Evolutionary conservation across 768 basidiomycete species (phyloP).

Genomic region (Trametes cingulata): DNA sequence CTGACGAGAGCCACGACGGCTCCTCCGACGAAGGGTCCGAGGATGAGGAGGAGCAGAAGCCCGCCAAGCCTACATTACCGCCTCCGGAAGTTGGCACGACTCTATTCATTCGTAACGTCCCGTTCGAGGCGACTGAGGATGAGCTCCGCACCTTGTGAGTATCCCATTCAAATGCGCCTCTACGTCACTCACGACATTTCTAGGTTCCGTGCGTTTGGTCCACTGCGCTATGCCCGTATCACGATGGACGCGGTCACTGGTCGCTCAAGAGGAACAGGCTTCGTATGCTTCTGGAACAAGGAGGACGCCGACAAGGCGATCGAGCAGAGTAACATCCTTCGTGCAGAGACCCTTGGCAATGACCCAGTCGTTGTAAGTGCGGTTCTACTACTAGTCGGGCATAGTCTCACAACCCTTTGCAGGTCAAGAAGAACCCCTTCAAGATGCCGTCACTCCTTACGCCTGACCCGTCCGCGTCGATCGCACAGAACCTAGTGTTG

Average conservation of each 20-base stretch:
- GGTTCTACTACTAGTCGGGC: background rate
- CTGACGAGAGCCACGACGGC: slow-evolving; percentile 42
- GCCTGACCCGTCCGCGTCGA: slow-evolving; percentile 85
- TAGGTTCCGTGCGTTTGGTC: slow-evolving; percentile 91
- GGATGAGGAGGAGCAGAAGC: slow-evolving; percentile 41
- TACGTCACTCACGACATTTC: background rate
- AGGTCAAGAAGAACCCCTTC: slow-evolving; percentile 84
- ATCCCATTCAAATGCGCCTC: background rate
- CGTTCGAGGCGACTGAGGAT: slow-evolving; percentile 91
- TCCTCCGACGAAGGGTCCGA: slow-evolving; percentile 29
- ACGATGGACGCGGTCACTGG: slow-evolving; percentile 82
- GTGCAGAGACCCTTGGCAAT: slow-evolving; percentile 58
- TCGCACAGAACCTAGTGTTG: slow-evolving; percentile 81
- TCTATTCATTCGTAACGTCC: slow-evolving; percentile 90
- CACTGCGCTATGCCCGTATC: slow-evolving; percentile 90
- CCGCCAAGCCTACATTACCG: slow-evolving; percentile 69
- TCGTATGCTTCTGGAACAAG: slow-evolving; percentile 95
- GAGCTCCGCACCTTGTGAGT: slow-evolving; percentile 83
- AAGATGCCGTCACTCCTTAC: slow-evolving; percentile 86
- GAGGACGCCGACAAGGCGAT: slow-evolving; percentile 87
- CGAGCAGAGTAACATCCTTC: slow-evolving; percentile 73
- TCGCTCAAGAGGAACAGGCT: slow-evolving; percentile 92
- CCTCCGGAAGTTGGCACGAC: slow-evolving; percentile 87
- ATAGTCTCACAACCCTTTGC: background rate
- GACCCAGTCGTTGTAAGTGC: slow-evolving; percentile 32